A percentile compares a stretch with the other conserved stretches of the same genome.
Evolutionary conservation across 352 stramenopile species (phyloP).

Genomic region (Globisporangium heterothallicum): DNA sequence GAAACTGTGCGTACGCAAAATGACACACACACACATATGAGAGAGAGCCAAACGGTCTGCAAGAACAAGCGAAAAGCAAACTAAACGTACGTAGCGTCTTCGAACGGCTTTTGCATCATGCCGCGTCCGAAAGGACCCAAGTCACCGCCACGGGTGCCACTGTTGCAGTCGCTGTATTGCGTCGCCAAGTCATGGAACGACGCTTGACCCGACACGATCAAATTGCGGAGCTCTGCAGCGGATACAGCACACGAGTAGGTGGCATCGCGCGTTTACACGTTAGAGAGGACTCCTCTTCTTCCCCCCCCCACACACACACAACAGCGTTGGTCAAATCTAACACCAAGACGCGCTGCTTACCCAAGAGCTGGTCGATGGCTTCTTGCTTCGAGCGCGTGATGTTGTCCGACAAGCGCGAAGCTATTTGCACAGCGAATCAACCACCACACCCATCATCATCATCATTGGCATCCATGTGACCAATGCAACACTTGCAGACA

Average conservation of each 20-base stretch:
- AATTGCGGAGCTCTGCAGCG: slow-evolving; percentile 46
- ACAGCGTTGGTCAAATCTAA: background rate
- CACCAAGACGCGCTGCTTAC: slow-evolving; percentile 22
- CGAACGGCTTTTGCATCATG: slow-evolving; percentile 92
- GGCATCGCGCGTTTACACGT: no score
- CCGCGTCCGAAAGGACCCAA: slow-evolving; percentile 84
- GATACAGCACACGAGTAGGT: no score
- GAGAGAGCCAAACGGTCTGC: background rate
- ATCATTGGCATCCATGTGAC: background rate
- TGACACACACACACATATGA: background rate
- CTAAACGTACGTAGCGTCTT: slow-evolving; percentile 67
- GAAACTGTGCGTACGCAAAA: slow-evolving; percentile 46
- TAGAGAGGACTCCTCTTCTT: no score
- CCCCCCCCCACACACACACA: background rate
- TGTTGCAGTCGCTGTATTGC: slow-evolving; percentile 84
- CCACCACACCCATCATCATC: no score
- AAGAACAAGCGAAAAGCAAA: background rate
- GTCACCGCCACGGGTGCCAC: slow-evolving; percentile 82
- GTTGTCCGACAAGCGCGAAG: slow-evolving; percentile 84
- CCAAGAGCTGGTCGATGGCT: slow-evolving; percentile 79
- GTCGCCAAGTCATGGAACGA: slow-evolving; percentile 73
- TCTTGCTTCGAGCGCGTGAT: slow-evolving; percentile 91
- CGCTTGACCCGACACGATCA: slow-evolving; percentile 80
- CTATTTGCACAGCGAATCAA: no score
- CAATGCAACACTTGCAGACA: no score